A percentile compares a stretch with the other conserved stretches of the same genome.
phyloP scores from a whole-genome alignment of 2,329 filamentous ascomycete genomes.

The Metarhizium anisopliae region DNA sequence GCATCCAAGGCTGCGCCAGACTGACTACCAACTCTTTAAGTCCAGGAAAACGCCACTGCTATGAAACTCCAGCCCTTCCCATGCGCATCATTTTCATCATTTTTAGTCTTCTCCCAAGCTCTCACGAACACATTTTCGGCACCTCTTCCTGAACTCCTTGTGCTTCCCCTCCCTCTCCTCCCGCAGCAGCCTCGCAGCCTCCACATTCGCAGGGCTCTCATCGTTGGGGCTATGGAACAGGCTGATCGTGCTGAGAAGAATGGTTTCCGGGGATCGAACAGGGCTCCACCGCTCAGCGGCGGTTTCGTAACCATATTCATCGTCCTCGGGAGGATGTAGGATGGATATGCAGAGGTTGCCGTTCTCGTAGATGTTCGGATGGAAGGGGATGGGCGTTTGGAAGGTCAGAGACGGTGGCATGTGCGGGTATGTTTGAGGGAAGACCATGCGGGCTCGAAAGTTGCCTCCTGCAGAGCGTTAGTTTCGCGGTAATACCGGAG shows the following conservation, averaged over 20 bases:
- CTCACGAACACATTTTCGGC: conserved; percentile 70
- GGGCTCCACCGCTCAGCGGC: conserved; percentile 89
- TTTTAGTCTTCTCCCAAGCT: conserved; percentile 63
- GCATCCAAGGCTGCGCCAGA: background rate
- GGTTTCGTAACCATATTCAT: conserved; percentile 86
- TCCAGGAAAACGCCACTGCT: background rate
- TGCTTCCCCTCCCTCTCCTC: conserved; percentile 56
- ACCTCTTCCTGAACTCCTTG: conserved; percentile 69
- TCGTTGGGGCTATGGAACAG: conserved; percentile 90
- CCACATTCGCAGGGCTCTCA: conserved; percentile 90
- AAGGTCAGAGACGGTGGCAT: conserved; percentile 86
- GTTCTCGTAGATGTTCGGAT: conserved; percentile 85
- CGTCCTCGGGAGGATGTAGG: conserved; percentile 88
- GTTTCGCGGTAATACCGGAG: background rate
- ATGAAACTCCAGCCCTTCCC: background rate
- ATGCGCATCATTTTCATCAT: background rate
- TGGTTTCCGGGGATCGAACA: conserved; percentile 91
- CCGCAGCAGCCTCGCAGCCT: conserved; percentile 81
- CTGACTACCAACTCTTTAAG: background rate
- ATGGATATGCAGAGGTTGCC: conserved; percentile 96
- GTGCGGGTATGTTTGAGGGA: conserved; percentile 79
- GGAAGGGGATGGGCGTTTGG: conserved; percentile 73
- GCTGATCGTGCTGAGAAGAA: conserved; percentile 84
- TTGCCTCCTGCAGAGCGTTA: conserved; percentile 59
- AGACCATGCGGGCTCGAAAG: conserved; percentile 77